Percentiles rank a stretch among this genome's conserved stretches.
phyloP scores from a whole-genome alignment of 1,284 basidiomycete species.

The Malassezia equina region DNA sequence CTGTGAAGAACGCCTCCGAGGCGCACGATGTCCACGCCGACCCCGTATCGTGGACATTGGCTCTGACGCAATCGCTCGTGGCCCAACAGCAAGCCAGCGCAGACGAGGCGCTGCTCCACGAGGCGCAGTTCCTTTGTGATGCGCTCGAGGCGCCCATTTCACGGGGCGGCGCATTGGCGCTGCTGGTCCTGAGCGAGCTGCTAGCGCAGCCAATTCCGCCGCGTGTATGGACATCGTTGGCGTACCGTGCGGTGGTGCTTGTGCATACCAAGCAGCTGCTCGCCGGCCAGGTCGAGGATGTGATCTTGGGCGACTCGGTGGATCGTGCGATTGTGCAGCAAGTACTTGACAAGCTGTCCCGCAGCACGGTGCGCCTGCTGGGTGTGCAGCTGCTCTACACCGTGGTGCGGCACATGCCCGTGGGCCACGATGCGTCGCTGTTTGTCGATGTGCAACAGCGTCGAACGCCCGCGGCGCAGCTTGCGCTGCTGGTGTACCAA shows the following conservation, averaged over 20 bases:
- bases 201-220: slow-evolving; percentile 1
- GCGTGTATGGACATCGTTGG: slow-evolving; percentile 1
- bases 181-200: slow-evolving; percentile 11
- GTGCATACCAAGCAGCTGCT: slow-evolving; percentile 8
- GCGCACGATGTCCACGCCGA: neutral
- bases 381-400: slow-evolving; percentile 8
- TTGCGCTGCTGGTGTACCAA: slow-evolving; percentile 10
- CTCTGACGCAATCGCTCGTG: neutral
- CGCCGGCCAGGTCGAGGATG: slow-evolving; percentile 5
- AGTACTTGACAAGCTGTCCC: slow-evolving; percentile 4
- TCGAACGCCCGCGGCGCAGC: slow-evolving; percentile 3
- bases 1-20: neutral
- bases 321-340: neutral
- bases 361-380: slow-evolving; percentile 3
- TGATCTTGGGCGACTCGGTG: neutral
- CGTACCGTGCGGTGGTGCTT: neutral
- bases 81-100: neutral
- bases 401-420: slow-evolving; percentile 5
- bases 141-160: neutral
- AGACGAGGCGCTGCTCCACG: neutral
- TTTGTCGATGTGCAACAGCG: slow-evolving; percentile 14
- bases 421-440: slow-evolving; percentile 7
- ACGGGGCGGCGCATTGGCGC: slow-evolving; percentile 7
- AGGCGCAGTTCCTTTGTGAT: neutral
- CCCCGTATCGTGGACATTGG: neutral